Base-by-base conservation (phyloP, 345 rosid species). In the Boechera divaricarpa region DNA sequence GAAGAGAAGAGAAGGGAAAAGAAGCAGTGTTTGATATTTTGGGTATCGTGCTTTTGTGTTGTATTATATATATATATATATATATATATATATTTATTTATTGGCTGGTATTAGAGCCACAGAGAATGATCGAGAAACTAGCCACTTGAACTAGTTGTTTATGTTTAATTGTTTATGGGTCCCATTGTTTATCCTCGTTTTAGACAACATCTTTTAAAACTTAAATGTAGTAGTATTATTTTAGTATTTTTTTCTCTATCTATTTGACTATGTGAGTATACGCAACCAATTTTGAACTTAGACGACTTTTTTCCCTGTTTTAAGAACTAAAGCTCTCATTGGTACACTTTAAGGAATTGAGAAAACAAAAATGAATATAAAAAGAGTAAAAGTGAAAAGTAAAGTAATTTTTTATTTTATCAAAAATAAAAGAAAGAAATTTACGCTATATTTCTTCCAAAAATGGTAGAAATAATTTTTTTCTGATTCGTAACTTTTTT, bases 91-190 rank as follows among this genome's bases (percentile, higher is more conserved):
- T 7, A 45, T 8, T 9, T 12, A 41, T 21, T 21, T 21, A 3
- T 5, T 5, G 44, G 44, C 1, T 4, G 52, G 18, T 0, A 44
- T 35, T 69, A 0, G 24, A 39, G 28, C 53, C 16, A 38, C 53
- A 71, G 9, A 69, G 80, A 77, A 77, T 44, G 42, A 62, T 77
- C 80, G 64, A 77, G 80, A 77, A 42, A 62, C 63, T 54, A 11
- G 57, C 70, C 74, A 76, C 79, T 76, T 69, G 63, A 76, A 62
- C 64, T 62, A 67, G 10, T 67, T 67, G 67, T 48, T 35, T 63
- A 16, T 51, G 3, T 60, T 36, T 21, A 21, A 21, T 21, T 21
- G 24, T 21, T 21, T 21, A 21, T 21, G 24, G 24, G 24, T 21
- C 24, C 24, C 1, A 21, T 21, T 21, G 7, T 62, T 48, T 36